phyloP scores from a whole-genome alignment of 768 basidiomycete genomes.

The Leccinum pellstonianum region DNA sequence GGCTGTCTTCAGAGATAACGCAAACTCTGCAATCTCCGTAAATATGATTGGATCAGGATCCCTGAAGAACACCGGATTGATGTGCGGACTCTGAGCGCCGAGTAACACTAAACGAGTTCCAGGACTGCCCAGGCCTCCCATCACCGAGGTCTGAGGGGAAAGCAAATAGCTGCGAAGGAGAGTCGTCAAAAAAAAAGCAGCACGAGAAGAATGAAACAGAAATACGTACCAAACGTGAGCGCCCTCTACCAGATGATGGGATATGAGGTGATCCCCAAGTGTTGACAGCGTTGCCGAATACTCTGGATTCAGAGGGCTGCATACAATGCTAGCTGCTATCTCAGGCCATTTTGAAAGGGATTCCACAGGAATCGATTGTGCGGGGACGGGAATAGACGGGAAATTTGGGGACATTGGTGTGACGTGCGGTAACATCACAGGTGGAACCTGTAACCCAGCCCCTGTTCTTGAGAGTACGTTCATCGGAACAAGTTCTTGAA shows the following conservation, averaged over 20 bases:
- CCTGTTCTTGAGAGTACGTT: conserved; percentile 46
- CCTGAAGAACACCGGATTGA: conserved; percentile 50
- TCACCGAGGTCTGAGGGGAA: conserved; percentile 73
- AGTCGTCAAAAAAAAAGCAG: conserved; percentile 1
- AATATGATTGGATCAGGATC: conserved; percentile 78
- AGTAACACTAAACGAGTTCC: conserved; percentile 69
- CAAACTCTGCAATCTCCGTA: conserved; percentile 91
- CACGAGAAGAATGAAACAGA: background rate
- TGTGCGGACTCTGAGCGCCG: conserved; percentile 62
- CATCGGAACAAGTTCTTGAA: conserved; percentile 70
- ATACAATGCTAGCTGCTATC: conserved; percentile 78
- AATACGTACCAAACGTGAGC: conserved; percentile 82
- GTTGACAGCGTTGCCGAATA: conserved; percentile 74
- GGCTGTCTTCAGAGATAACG: conserved; percentile 66
- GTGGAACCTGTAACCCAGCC: conserved; percentile 39
- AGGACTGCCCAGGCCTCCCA: conserved; percentile 69
- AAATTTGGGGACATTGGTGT: conserved; percentile 71
- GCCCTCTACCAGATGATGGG: conserved; percentile 74
- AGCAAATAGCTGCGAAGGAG: conserved; percentile 67
- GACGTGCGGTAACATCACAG: conserved; percentile 32
- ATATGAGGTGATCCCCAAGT: conserved; percentile 78
- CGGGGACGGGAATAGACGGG: conserved; percentile 39
- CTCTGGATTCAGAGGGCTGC: conserved; percentile 66
- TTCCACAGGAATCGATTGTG: conserved; percentile 54
- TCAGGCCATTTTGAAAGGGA: conserved; percentile 81